Percentiles rank a stretch among this genome's conserved stretches.
Evolutionary conservation across 805 yeast species (phyloP).

Genomic region (Starmerella bombi): DNA sequence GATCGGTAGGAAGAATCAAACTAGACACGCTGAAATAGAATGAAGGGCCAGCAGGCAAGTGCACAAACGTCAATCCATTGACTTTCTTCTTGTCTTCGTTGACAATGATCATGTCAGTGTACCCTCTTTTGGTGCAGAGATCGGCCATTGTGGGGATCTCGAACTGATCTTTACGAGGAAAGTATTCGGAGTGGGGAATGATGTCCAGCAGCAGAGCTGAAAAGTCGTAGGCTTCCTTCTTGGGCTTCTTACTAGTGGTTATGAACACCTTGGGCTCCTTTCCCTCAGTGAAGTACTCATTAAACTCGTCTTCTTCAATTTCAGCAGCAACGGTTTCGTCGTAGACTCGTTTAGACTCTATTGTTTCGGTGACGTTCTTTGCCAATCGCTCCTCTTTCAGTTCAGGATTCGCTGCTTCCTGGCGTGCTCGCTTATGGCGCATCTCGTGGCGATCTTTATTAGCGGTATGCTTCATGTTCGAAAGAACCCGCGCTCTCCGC

Average conservation of each 20-base stretch:
- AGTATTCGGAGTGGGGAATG: conserved; percentile 72
- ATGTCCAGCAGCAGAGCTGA: conserved; percentile 75
- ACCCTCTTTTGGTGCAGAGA: conserved; percentile 68
- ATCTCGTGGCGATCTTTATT: conserved; percentile 64
- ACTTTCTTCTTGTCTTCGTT: conserved; percentile 91
- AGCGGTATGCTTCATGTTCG: conserved; percentile 58
- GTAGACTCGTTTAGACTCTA: conserved; percentile 69
- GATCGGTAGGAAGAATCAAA: conserved; percentile 56
- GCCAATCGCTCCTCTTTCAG: conserved; percentile 65
- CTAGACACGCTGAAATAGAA: conserved; percentile 80
- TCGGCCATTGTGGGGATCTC: conserved; percentile 77
- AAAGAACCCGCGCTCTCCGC: conserved; percentile 64
- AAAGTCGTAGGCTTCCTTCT: conserved; percentile 76
- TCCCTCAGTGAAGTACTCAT: conserved; percentile 38
- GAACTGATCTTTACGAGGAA: conserved; percentile 75
- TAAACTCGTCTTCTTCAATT: conserved; percentile 41
- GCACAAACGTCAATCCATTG: conserved; percentile 84
- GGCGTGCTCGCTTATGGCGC: conserved; percentile 74
- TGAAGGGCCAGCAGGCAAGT: conserved; percentile 91
- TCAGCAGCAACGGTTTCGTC: conserved; percentile 61
- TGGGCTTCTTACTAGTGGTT: conserved; percentile 80
- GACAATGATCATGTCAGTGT: conserved; percentile 74
- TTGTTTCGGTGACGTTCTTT: conserved; percentile 66
- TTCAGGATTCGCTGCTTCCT: conserved; percentile 73
- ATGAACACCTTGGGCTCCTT: conserved; percentile 73